phyloP scores from a whole-genome alignment of 2,329 filamentous ascomycete genomes.

The Cucurbitaria berberidis region DNA sequence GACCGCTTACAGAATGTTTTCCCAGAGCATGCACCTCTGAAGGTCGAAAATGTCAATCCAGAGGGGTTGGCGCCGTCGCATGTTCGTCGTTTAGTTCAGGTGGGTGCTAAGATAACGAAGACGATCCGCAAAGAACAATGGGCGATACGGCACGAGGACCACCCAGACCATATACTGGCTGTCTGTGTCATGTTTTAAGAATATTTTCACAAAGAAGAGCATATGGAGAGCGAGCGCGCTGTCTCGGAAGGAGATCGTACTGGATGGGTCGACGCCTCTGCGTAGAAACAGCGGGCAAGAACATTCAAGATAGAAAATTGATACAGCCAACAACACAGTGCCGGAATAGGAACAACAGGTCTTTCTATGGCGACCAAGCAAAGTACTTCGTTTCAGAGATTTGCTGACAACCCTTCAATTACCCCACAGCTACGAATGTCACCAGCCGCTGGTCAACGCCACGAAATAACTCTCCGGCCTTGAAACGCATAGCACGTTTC shows the following conservation, averaged over 20 bases:
- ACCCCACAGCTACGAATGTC: not conserved
- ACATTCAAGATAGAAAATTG: not conserved
- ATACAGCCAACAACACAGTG: not conserved
- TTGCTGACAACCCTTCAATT: not conserved
- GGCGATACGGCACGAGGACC: not conserved
- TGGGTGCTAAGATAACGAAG: not conserved
- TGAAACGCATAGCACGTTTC: constrained; percentile 4
- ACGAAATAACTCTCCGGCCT: constrained; percentile 2
- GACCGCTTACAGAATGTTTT: no score
- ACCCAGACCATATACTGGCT: not conserved
- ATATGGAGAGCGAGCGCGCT: no score
- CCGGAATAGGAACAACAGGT: not conserved
- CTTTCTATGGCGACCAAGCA: not conserved
- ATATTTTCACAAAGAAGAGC: not conserved
- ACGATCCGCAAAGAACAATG: not conserved
- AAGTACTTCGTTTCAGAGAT: not conserved
- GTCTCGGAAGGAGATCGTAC: not conserved
- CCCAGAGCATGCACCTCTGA: no score
- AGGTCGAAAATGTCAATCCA: no score
- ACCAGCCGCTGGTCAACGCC: not conserved
- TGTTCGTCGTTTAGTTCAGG: no score
- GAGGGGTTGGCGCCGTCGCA: no score
- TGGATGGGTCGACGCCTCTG: not conserved
- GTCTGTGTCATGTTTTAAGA: not conserved
- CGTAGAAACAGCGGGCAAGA: not conserved